These are phyloP conservation scores for Kodamaea alishanica DNA, from an alignment of 1,139 yeast species.

Conservation along the genomic window DNA sequence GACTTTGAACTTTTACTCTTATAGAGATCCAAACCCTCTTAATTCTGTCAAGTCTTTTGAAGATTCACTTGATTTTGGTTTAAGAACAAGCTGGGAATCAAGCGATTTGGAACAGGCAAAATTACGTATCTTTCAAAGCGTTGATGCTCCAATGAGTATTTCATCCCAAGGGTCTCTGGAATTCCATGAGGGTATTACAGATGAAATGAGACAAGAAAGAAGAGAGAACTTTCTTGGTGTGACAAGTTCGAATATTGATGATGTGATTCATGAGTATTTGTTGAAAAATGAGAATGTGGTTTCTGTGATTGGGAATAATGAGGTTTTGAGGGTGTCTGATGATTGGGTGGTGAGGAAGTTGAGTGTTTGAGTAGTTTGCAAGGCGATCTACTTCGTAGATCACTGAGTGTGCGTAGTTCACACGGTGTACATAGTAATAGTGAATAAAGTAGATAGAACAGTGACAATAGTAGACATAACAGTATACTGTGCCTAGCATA, in stretches of 20 bases:
- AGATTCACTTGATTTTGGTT: slow-evolving; percentile 55
- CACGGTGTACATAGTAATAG: slow-evolving; percentile 4
- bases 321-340: slow-evolving; percentile 24
- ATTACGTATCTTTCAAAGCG: slow-evolving; percentile 80
- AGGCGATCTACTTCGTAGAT: not conserved
- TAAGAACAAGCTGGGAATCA: slow-evolving; percentile 47
- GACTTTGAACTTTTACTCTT: slow-evolving; percentile 75
- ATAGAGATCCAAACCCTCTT: slow-evolving; percentile 87
- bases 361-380: slow-evolving; percentile 4
- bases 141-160: slow-evolving; percentile 87
- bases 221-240: slow-evolving; percentile 72
- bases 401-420: no score
- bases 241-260: slow-evolving; percentile 54
- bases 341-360: slow-evolving; percentile 29
- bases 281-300: slow-evolving; percentile 29
- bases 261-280: slow-evolving; percentile 63
- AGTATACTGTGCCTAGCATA: not conserved
- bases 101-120: slow-evolving; percentile 85
- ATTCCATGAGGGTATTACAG: slow-evolving; percentile 69
- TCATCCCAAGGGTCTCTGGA: slow-evolving; percentile 68
- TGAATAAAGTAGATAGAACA: not conserved
- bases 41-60: slow-evolving; percentile 63
- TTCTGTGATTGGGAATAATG: slow-evolving; percentile 54
- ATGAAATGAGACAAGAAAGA: slow-evolving; percentile 76
- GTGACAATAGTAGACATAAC: not conserved